phyloP scores from a whole-genome alignment of 208 protist genomes.

The Kentomonas sorsogonicus region DNA sequence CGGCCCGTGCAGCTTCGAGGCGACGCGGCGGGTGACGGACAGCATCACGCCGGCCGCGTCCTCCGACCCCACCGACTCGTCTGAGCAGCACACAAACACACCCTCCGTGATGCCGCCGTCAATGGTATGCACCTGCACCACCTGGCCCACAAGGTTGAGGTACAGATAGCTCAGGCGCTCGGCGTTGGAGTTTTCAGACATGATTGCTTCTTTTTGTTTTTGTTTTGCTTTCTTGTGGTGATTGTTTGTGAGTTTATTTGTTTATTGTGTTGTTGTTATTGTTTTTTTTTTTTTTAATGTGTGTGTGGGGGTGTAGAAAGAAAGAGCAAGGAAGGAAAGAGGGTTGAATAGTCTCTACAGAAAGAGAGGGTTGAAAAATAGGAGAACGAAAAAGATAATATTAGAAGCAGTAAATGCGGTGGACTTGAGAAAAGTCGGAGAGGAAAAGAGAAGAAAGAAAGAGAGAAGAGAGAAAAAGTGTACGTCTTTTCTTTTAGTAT shows the following conservation, averaged over 20 bases:
- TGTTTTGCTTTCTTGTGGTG: constrained; percentile 10
- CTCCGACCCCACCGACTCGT: constrained; percentile 48
- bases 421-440: constrained; percentile 9
- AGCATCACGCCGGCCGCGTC: constrained; percentile 59
- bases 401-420: neutral
- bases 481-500: constrained; percentile 1
- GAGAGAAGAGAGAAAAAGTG: neutral
- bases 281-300: too few species aligned
- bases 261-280: too few species aligned
- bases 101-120: constrained; percentile 74
- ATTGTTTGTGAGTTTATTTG: neutral
- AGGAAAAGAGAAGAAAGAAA: constrained; percentile 11
- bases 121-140: constrained; percentile 68
- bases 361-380: neutral
- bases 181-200: constrained; percentile 67
- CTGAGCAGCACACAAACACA: constrained; percentile 78
- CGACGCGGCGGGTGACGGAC: constrained; percentile 45
- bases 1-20: constrained; percentile 42
- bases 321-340: too few species aligned
- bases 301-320: too few species aligned
- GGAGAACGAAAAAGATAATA: neutral
- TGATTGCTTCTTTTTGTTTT: constrained; percentile 25
- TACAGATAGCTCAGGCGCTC: constrained; percentile 85
- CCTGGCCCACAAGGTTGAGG: constrained; percentile 83
- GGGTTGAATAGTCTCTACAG: too few species aligned